Conservation (phyloP, 768 basidiomycete genomes). For the Mycena chlorophos region DNA sequence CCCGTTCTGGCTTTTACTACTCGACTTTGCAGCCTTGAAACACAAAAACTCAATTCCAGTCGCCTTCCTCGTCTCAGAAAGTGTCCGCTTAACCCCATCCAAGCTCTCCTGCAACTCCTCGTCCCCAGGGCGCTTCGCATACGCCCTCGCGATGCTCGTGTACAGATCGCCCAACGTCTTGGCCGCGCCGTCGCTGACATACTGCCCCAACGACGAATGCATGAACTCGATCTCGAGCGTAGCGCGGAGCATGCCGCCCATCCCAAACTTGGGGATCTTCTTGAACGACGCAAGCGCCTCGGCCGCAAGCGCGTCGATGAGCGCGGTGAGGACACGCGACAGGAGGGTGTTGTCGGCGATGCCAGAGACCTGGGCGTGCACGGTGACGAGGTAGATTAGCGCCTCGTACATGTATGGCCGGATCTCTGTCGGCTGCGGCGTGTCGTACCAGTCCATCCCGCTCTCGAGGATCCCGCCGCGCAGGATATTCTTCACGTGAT, state of each 20-base stretch:
- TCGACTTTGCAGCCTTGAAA: constrained; percentile 73
- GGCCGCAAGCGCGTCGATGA: constrained; percentile 80
- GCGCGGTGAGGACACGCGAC: constrained; percentile 74
- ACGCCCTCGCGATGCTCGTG: constrained; percentile 91
- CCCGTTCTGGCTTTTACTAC: neutral
- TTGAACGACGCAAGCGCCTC: constrained; percentile 86
- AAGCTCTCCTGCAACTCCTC: constrained; percentile 85
- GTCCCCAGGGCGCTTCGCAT: constrained; percentile 80
- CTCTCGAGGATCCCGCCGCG: constrained; percentile 77
- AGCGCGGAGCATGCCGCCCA: constrained; percentile 98
- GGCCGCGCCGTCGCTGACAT: constrained; percentile 79
- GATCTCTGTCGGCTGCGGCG: constrained; percentile 92
- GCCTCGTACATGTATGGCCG: constrained; percentile 92
- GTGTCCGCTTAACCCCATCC: constrained; percentile 87
- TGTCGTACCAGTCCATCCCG: constrained; percentile 92
- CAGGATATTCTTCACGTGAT: constrained; percentile 63
- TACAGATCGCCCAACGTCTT: constrained; percentile 89
- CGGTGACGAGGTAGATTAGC: constrained; percentile 83
- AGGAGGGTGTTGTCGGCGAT: constrained; percentile 79
- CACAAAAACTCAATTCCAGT: constrained; percentile 96
- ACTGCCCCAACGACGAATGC: constrained; percentile 91
- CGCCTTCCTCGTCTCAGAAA: constrained; percentile 83
- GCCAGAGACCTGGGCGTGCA: constrained; percentile 87
- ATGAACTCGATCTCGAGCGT: constrained; percentile 99
- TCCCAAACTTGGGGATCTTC: constrained; percentile 88